Conservation (phyloP, 106 monocot genomes). For the Vanilla planifolia region DNA sequence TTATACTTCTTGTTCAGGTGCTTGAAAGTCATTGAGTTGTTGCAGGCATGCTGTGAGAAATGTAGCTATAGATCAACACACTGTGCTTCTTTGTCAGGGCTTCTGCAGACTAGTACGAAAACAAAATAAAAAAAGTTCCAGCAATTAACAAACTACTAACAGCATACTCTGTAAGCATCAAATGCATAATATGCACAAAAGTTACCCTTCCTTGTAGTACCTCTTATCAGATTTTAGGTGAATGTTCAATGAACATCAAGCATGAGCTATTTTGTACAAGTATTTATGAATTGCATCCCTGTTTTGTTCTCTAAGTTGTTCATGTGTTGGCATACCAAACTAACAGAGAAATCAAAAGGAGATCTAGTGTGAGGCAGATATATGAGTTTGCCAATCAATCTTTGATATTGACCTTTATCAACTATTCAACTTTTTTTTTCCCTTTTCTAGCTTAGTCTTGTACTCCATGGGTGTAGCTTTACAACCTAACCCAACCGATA, state of each 20-base stretch:
- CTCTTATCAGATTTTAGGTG: not conserved
- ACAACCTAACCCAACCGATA: too few species aligned
- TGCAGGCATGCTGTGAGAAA: slow-evolving; percentile 82
- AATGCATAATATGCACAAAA: not conserved
- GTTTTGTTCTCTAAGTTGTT: too few species aligned
- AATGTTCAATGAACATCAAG: not conserved
- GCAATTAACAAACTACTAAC: not conserved
- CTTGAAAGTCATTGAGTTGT: slow-evolving; percentile 57
- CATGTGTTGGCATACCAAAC: too few species aligned
- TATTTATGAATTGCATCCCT: too few species aligned
- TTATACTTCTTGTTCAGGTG: slow-evolving; percentile 47
- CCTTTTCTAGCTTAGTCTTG: too few species aligned
- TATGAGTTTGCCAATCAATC: too few species aligned
- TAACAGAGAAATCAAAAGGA: too few species aligned
- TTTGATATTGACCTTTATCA: too few species aligned
- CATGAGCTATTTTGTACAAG: too few species aligned
- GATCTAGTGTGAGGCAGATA: too few species aligned
- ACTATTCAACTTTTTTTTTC: too few species aligned
- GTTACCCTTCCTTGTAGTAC: not conserved
- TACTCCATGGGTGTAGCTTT: too few species aligned
- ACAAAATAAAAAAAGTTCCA: slow-evolving; percentile 26
- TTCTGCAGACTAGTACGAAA: slow-evolving; percentile 32
- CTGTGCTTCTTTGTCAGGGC: slow-evolving; percentile 77
- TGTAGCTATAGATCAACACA: slow-evolving; percentile 87
- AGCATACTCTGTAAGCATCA: not conserved